A percentile compares a stretch with the other conserved stretches of the same genome.
These are phyloP conservation scores for Oropetium thomaeum DNA, from an alignment of 176 grass and related monocot species.

Conservation along the genomic window DNA sequence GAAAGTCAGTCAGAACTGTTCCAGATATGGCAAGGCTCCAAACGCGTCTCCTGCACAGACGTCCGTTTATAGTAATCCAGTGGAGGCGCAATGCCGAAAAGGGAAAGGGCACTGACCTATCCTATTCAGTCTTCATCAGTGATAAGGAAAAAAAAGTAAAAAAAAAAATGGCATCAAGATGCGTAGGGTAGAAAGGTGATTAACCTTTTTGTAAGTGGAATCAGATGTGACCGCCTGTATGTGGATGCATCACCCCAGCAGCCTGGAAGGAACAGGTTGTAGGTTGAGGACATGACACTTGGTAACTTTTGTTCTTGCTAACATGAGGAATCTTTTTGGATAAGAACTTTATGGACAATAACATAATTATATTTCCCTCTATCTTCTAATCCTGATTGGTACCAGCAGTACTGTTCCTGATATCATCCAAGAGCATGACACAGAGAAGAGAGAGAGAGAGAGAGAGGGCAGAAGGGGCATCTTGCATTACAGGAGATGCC, in stretches of 20 bases:
- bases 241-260: slow-evolving; percentile 7
- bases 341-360: no score
- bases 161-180: not conserved
- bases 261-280: slow-evolving; percentile 26
- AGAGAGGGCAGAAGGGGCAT: no score
- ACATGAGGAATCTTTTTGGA: slow-evolving; percentile 27
- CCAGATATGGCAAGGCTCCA: slow-evolving; percentile 33
- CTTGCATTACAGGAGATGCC: not conserved
- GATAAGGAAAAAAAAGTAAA: no score
- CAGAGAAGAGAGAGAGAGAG: not conserved
- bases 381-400: slow-evolving; percentile 11
- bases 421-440: slow-evolving; percentile 36
- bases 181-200: slow-evolving; percentile 23
- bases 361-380: no score
- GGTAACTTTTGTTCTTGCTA: slow-evolving; percentile 17
- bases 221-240: slow-evolving; percentile 20
- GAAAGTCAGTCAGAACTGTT: slow-evolving; percentile 38
- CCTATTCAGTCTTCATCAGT: not conserved
- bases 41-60: not conserved
- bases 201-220: slow-evolving; percentile 26
- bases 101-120: not conserved
- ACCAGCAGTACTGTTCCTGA: slow-evolving; percentile 27
- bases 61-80: slow-evolving; percentile 24
- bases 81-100: slow-evolving; percentile 5
- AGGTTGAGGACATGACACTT: slow-evolving; percentile 27